Base-by-base conservation (phyloP, 768 basidiomycete species). In the Mycena filopes region DNA sequence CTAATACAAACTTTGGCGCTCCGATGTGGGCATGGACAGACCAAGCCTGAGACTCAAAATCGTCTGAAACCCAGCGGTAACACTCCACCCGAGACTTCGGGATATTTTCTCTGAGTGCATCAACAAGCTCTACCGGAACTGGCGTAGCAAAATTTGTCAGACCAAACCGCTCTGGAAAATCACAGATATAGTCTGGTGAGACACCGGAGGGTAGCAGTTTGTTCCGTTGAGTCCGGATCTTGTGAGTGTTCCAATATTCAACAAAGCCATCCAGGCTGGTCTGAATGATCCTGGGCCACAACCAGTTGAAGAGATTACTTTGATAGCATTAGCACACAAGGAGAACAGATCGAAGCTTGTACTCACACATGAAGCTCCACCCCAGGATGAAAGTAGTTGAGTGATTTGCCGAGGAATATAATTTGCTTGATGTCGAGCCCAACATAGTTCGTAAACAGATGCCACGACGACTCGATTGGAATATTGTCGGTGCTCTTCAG, bases 241-340 rank as follows among this genome's bases (percentile, higher is more conserved):
- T 54, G 65, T 75, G 74, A 26, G 55, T 66, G 40, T 74, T 76
- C 71, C 70, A 74, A 55, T 71, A 69, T 16, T 71, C 53, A 9
- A 45, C 25, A 57, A 74, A 76, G 26, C 64, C 54, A 55, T 76
- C 64, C 18, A 72, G 54, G 15, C 40, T 26, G 6, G 36, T 20
- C 40, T 76, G 73, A 18, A 75, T 45, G 25, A 76, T 67, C 16
- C 61, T 63, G 6, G 70, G 70, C 75, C 75, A 76, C 4, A 76
- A 51, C 73, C 73, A 76, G 16, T 72, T 50, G 40, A 74, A 75
- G 4, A 74, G 55, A 26, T 70, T 15, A 21, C 71, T 55, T 41
- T 16, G 48, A 46, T 26, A 31, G 15, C 12, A 21, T 31, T 31
- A 38, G 4, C 9, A 4, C 15, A 38, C 15, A 29, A 29, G 26